Percentiles rank a stretch among this genome's conserved stretches.
phyloP scores from a whole-genome alignment of 2,329 filamentous ascomycete species.

The Akanthomyces muscarius region DNA sequence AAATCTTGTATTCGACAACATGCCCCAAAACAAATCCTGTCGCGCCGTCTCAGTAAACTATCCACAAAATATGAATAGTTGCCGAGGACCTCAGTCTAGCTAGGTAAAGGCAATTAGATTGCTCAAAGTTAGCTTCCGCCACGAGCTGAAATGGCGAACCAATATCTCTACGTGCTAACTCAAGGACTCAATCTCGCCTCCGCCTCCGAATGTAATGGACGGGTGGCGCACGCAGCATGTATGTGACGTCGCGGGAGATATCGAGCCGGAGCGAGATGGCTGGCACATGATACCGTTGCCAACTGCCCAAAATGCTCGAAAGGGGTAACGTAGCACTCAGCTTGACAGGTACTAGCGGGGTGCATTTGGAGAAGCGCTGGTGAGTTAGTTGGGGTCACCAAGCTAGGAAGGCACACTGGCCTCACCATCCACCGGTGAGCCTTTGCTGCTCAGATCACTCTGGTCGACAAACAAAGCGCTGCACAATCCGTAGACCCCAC shows the following conservation, averaged over 20 bases:
- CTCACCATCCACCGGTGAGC: not conserved
- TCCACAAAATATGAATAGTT: no score
- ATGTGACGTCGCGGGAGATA: conserved; percentile 13
- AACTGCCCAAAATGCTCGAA: not conserved
- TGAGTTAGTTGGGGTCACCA: not conserved
- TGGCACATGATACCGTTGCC: not conserved
- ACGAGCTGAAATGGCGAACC: not conserved
- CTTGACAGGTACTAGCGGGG: not conserved
- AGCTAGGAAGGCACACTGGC: not conserved
- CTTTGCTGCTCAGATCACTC: not conserved
- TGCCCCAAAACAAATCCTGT: no score
- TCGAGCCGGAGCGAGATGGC: not conserved
- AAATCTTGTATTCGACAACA: no score
- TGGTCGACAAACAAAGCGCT: not conserved
- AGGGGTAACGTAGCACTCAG: conserved; percentile 12
- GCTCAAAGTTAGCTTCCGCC: no score
- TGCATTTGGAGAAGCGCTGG: not conserved
- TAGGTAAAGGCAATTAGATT: no score
- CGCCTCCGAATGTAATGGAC: not conserved
- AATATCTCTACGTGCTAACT: not conserved
- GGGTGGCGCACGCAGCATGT: conserved; percentile 2
- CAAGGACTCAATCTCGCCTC: no score
- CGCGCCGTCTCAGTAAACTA: no score
- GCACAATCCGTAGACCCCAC: not conserved
- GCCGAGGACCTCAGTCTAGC: no score